Evolutionary conservation across 306 rosid species (phyloP).

Genomic region (Trifolium repens): DNA sequence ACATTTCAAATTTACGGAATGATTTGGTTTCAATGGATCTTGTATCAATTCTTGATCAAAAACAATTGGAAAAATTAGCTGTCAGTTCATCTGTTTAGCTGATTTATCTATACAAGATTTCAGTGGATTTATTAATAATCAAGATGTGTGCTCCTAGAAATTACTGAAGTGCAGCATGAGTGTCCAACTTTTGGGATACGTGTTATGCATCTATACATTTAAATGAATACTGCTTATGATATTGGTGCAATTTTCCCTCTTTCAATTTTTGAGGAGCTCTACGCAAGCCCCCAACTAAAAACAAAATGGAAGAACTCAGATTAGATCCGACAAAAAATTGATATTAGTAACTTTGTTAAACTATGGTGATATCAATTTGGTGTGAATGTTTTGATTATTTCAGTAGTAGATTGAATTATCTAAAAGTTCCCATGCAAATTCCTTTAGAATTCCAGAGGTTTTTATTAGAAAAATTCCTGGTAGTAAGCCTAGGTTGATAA

Average conservation of each 20-base stretch:
- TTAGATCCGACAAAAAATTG: too few species aligned
- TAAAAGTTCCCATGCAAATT: not conserved
- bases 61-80: constrained; percentile 73
- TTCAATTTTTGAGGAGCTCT: not conserved
- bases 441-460: too few species aligned
- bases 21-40: constrained; percentile 78
- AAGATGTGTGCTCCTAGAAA: constrained; percentile 1
- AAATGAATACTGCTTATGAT: constrained; percentile 2
- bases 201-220: not conserved
- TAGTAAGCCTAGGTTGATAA: too few species aligned
- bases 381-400: not conserved
- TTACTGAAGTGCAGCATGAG: constrained; percentile 15
- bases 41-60: constrained; percentile 61
- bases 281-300: not conserved
- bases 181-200: not conserved
- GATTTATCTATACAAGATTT: constrained; percentile 33
- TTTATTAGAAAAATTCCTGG: too few species aligned
- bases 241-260: not conserved
- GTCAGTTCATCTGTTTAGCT: constrained; percentile 38
- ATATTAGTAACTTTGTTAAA: not conserved
- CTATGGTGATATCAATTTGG: not conserved
- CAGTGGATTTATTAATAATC: constrained; percentile 32
- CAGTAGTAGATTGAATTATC: not conserved
- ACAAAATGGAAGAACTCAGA: too few species aligned
- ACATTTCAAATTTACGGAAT: constrained; percentile 50